Base-by-base conservation (phyloP, 768 basidiomycete species). In the Piloderma croceum region DNA sequence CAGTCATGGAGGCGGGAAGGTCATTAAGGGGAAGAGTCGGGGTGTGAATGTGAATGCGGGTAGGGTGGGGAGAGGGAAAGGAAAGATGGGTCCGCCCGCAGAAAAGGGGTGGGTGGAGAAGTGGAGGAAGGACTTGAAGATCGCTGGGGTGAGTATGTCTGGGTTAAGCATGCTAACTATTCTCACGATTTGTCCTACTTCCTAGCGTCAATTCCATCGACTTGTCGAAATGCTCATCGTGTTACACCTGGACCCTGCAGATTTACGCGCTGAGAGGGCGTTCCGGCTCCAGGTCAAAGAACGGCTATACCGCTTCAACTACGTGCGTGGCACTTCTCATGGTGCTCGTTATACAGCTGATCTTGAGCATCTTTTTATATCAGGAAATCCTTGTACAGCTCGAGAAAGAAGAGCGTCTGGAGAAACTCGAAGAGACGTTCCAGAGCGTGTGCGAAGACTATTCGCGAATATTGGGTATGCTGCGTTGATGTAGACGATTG, bases 201-300 rank as follows among this genome's bases (percentile, higher is more conserved):
- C 41, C 36, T 52, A 96, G 91, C 81, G 96, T 34, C 96, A 99
- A 71, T 99, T 94, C 63, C 74, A 87, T 32, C 79, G 96, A 22
- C 71, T 98, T 18, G 64, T 88, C 27, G 96, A 99, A 63, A 96
- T 96, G 89, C 68, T 96, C 19, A 76, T 89, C 37, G 70, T 93
- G 46, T 58, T 78, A 39, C 75, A 79, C 24, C 63, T 94, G 45
- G 78, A 91, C 49, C 69, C 76, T 4, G 53, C 62, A 3, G 82
- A 93, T 53, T 47, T 63, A 38, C 67, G 64, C 19, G 67, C 69
- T 19, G 60, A 69, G 50, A 77, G 70, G 38, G 79, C 83, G 7
- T 96, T 84, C 60, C 71, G 94, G 38, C 60, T 99, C 23, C 86
- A 91, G 60, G 91, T 94, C 55, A 99, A 99, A 63, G 91, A 96